These are phyloP conservation scores for Puya raimondii DNA, from an alignment of 176 grass and related monocot species.

Conservation along the genomic window DNA sequence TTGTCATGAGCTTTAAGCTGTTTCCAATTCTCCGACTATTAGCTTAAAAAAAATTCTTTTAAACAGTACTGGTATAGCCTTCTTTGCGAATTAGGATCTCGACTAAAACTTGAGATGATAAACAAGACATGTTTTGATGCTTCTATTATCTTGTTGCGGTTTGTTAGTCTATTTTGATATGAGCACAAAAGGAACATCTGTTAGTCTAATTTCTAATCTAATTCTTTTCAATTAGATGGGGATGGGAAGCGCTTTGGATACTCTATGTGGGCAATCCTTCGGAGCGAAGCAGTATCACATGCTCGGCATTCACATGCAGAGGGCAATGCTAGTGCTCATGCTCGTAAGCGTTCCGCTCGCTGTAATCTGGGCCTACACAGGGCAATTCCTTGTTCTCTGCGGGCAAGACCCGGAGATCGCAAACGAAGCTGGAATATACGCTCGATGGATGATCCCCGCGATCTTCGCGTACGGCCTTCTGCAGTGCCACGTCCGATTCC, in stretches of 20 bases:
- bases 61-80: too few relatives aligned
- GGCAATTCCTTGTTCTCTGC: constrained; percentile 48
- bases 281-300: constrained; percentile 56
- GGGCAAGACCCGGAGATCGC: constrained; percentile 60
- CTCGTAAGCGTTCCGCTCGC: constrained; percentile 39
- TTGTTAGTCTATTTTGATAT: too few relatives aligned
- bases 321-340: constrained; percentile 53
- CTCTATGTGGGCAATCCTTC: constrained; percentile 62
- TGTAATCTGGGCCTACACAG: constrained; percentile 41
- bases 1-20: too few relatives aligned
- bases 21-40: too few relatives aligned
- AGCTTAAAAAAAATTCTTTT: too few relatives aligned
- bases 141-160: too few relatives aligned
- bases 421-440: constrained; percentile 44
- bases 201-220: too few relatives aligned
- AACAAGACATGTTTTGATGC: too few relatives aligned
- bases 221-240: too few relatives aligned
- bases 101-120: too few relatives aligned
- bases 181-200: too few relatives aligned
- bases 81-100: too few relatives aligned
- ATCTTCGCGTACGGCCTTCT: constrained; percentile 40
- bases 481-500: constrained; percentile 21
- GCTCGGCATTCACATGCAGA: constrained; percentile 65
- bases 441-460: constrained; percentile 58
- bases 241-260: constrained; percentile 29